Conservation (phyloP, 2,329 filamentous ascomycete genomes). For the Colletotrichum sp. region DNA sequence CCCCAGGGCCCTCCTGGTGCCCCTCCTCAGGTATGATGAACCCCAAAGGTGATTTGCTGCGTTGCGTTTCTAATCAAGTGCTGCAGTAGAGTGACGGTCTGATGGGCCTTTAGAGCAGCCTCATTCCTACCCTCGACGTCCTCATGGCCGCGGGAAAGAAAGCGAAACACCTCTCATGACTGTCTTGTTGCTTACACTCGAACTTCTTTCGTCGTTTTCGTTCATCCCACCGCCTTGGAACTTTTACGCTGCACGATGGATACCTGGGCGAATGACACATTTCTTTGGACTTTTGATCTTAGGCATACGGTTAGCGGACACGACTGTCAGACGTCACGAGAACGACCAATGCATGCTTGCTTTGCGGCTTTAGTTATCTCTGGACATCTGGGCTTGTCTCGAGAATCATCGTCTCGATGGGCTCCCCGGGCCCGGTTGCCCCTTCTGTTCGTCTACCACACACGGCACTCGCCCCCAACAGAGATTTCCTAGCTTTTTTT, state of each 20-base stretch:
- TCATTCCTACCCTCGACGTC: neutral
- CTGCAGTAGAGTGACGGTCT: conserved; percentile 14
- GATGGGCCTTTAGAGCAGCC: neutral
- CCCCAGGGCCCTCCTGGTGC: conserved; percentile 42
- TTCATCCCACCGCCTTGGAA: conserved; percentile 15
- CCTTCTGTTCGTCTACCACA: conserved; percentile 19
- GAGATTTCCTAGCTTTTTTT: conserved; percentile 20
- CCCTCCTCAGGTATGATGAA: conserved; percentile 26
- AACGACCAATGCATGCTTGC: conserved; percentile 20
- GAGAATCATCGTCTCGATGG: conserved; percentile 14
- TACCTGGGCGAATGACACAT: conserved; percentile 21
- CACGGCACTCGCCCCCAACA: conserved; percentile 16
- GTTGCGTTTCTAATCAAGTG: neutral
- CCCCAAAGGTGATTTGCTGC: neutral
- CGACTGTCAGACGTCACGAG: conserved; percentile 22
- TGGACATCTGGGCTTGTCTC: conserved; percentile 17
- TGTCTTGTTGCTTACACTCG: conserved; percentile 9
- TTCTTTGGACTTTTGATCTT: conserved; percentile 24
- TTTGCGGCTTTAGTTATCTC: conserved; percentile 12
- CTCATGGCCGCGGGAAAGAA: neutral
- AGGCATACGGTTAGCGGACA: conserved; percentile 23
- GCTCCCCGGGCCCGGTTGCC: conserved; percentile 2
- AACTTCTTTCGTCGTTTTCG: conserved; percentile 9
- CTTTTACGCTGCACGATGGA: conserved; percentile 21
- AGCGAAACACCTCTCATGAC: neutral